Base-by-base conservation (phyloP, 169 alveolate species). In the Eimeria praecox region DNA sequence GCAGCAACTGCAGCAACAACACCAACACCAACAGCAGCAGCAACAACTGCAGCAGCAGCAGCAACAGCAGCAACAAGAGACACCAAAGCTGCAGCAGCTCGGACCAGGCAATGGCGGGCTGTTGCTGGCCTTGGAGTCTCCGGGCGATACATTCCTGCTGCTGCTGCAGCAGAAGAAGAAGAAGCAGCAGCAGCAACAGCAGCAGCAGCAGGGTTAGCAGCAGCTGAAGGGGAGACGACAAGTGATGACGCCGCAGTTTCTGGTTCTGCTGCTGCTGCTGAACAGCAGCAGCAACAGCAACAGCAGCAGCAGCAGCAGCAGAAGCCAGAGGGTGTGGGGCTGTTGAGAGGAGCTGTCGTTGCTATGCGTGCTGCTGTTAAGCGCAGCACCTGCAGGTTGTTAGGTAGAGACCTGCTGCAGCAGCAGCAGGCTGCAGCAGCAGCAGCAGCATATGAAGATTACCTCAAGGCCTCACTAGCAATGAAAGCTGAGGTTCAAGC, bases 121-220 rank as follows among this genome's bases (percentile, higher is more conserved):
- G 88, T 78, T 10, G 95, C 62, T n/a, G 80, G 90, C 10, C 90
- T 90, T 33, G 95, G 95, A 8, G 95, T 82, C 30, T 52, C 78
- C 18, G 95, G 95, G 42, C 75, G 95, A 3, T 90, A 71, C 90
- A 64, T 64, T 27, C 95, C 95, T 40, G 88, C 88, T 42, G 62
- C 88, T 42, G 88, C 88, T 42, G 88, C 88, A 6, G 64, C 88
- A 9, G 35, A 33, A 40, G 62, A 49, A 49, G 56, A 49, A 5
- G n/a, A n/a, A n/a, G 88, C 88, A 6, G 64, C 88, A 9, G 35
- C 62, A 40, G 62, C 56, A 49, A 12, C 5, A 5, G n/a, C n/a
- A n/a, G n/a, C n/a, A n/a, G n/a, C n/a, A n/a, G n/a, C n/a, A n/a
- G n/a, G n/a, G n/a, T n/a, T n/a, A n/a, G n/a, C n/a, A n/a, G n/a